Conservation (phyloP, 768 basidiomycete genomes). For the Kwoniella heveanensis region DNA sequence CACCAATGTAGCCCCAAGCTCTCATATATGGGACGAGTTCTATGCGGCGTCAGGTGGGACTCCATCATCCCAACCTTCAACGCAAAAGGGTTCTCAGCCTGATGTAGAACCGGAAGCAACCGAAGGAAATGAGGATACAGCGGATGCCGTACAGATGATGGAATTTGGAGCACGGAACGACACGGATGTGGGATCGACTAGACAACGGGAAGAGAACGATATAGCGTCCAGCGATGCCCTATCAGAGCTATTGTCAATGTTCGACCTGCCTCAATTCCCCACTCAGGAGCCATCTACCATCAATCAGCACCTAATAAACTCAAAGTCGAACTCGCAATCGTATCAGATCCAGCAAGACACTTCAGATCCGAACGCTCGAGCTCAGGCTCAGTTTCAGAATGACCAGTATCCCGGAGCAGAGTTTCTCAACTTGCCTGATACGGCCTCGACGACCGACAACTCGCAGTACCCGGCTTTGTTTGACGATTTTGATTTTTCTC, state of each 20-base stretch:
- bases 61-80: not conserved
- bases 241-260: constrained; percentile 16
- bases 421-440: constrained; percentile 18
- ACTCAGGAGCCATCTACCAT: not conserved
- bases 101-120: no score
- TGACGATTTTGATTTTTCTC: constrained; percentile 8
- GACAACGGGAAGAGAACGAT: not conserved
- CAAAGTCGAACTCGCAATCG: not conserved
- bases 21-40: constrained; percentile 21
- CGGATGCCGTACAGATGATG: not conserved
- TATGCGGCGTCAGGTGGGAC: constrained; percentile 8
- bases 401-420: constrained; percentile 12
- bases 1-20: constrained; percentile 15
- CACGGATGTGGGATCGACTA: not conserved
- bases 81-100: no score
- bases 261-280: constrained; percentile 4
- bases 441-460: constrained; percentile 11
- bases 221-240: not conserved
- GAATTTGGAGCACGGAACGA: not conserved
- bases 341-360: no score
- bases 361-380: no score
- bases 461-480: not conserved
- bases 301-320: not conserved
- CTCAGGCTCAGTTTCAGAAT: not conserved
- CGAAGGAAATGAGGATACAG: not conserved